Evolutionary conservation across 2,329 filamentous ascomycete species (phyloP).

Genomic region (Penicillium sp.): DNA sequence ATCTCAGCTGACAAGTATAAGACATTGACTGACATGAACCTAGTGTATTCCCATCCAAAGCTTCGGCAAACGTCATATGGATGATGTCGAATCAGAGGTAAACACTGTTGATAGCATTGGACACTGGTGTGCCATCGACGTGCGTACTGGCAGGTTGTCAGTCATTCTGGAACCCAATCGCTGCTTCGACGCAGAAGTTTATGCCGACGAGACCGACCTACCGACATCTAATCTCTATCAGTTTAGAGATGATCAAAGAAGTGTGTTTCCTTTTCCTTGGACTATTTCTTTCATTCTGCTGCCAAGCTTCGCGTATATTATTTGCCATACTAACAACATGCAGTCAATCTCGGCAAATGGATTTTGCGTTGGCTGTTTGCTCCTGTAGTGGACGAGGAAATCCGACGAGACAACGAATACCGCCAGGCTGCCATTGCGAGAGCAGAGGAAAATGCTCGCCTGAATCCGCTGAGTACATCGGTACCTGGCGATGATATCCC

Average conservation of each 20-base stretch:
- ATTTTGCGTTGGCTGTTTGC: conserved; percentile 88
- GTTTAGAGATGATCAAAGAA: conserved; percentile 90
- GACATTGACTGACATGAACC: background rate
- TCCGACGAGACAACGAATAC: conserved; percentile 72
- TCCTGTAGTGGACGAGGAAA: conserved; percentile 84
- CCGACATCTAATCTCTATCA: conserved; percentile 63
- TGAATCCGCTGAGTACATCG: conserved; percentile 59
- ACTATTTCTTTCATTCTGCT: background rate
- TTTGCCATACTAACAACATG: background rate
- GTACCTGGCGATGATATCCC: conserved; percentile 53
- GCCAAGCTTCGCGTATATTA: background rate
- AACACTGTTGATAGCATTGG: conserved; percentile 87
- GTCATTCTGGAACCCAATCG: conserved; percentile 92
- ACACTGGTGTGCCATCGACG: conserved; percentile 95
- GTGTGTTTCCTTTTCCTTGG: conserved; percentile 50
- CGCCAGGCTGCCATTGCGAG: conserved; percentile 66
- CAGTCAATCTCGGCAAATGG: conserved; percentile 96
- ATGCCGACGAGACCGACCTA: conserved; percentile 81
- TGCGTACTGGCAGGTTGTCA: conserved; percentile 84
- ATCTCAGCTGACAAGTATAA: background rate
- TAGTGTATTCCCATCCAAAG: conserved; percentile 82
- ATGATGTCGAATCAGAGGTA: conserved; percentile 82
- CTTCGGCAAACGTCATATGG: conserved; percentile 92
- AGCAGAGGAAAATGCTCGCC: conserved; percentile 57
- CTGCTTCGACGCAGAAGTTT: conserved; percentile 96